Percentiles rank a stretch among this genome's conserved stretches.
These are phyloP conservation scores for Ganoderma lucidum DNA, from an alignment of 1,284 basidiomycete genomes.

Conservation along the genomic window DNA sequence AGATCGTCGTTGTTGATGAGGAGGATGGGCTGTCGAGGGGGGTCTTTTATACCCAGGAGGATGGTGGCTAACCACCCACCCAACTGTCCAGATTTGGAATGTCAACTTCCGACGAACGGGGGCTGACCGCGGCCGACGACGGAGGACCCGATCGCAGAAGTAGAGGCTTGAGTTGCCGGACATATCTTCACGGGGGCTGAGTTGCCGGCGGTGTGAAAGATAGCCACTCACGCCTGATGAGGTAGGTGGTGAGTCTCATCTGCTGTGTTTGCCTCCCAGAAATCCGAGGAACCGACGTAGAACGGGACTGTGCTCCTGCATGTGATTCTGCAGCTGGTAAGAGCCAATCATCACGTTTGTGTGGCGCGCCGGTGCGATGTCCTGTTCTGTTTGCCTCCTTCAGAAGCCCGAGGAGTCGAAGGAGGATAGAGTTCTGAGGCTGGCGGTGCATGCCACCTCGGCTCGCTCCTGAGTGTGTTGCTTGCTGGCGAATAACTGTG, in stretches of 20 bases:
- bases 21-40: neutral
- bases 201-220: neutral
- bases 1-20: slow-evolving; percentile 2
- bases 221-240: neutral
- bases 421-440: neutral
- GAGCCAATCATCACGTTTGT: neutral
- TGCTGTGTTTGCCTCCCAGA: neutral
- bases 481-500: neutral
- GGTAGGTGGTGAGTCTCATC: neutral
- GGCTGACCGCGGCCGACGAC: neutral
- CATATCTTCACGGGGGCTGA: neutral
- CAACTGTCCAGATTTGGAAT: neutral
- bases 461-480: neutral
- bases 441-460: neutral
- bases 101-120: neutral
- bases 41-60: neutral
- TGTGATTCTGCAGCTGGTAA: neutral
- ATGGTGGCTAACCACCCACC: neutral
- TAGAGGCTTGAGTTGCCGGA: neutral
- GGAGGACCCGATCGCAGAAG: neutral
- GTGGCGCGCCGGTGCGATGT: neutral
- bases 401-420: neutral
- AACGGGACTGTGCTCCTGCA: neutral
- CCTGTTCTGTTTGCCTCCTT: neutral
- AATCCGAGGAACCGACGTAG: neutral